Evolutionary conservation across 176 grass and related monocot genomes (phyloP).

Genomic region (Triticum turgidum): DNA sequence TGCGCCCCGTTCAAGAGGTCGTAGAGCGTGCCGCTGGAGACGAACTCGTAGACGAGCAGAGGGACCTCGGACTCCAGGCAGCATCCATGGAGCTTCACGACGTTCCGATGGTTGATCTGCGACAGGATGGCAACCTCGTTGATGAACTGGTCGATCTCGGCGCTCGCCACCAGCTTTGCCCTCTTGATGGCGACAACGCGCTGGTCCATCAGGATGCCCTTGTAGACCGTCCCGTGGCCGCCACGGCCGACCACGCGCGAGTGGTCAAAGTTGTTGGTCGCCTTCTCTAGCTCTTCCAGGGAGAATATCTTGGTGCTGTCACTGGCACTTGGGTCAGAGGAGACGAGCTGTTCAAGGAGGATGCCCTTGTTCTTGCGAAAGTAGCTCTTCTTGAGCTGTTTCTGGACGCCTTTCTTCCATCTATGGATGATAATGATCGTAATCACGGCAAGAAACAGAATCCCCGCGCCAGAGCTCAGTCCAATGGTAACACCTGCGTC

Average conservation of each 20-base stretch:
- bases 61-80: constrained; percentile 26
- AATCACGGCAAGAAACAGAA: background rate
- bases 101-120: constrained; percentile 29
- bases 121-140: constrained; percentile 35
- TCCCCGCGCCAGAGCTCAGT: background rate
- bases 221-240: constrained; percentile 24
- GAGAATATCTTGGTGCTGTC: constrained; percentile 33
- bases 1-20: background rate
- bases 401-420: constrained; percentile 17
- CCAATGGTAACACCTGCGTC: constrained; percentile 24
- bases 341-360: constrained; percentile 19
- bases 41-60: constrained; percentile 24
- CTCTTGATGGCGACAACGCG: constrained; percentile 27
- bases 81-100: constrained; percentile 34
- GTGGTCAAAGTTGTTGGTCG: constrained; percentile 23
- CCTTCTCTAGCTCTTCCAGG: constrained; percentile 29
- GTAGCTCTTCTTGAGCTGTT: background rate
- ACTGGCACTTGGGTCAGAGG: background rate
- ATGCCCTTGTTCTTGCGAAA: constrained; percentile 34
- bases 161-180: background rate
- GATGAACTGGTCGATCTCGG: constrained; percentile 23
- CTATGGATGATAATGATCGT: background rate
- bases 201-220: constrained; percentile 32
- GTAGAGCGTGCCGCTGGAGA: constrained; percentile 31
- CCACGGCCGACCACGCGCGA: constrained; percentile 11